Base-by-base conservation (phyloP, 1,284 basidiomycete species). In the Leucoagaricus sp. region DNA sequence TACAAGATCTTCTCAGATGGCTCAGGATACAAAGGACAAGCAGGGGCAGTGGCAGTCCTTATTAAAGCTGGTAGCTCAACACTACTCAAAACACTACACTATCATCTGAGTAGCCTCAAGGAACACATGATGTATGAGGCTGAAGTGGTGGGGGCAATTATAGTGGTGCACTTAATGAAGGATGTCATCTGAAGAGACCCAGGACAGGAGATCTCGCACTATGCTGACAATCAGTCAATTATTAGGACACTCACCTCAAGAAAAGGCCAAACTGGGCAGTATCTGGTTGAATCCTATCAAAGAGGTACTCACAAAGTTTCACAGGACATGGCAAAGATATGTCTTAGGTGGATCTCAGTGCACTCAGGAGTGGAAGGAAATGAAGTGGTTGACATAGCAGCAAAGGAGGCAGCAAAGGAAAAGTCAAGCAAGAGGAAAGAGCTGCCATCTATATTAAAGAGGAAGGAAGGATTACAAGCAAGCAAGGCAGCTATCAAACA, bases 1-100 rank as follows among this genome's bases (percentile, higher is more conserved):
- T 57, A 60, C n/a, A 63, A 48, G 17, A 57, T 71, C 1, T 70
- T 64, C 56, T 60, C 64, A 5, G 69, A 72, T 51, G 68, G 70
- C 6, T 70, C 67, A 23, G 62, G 64, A 2, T 33, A 44, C 8
- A 8, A 34, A 13, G 42, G 50, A 48, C 36, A 31, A 3, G n/a
- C 17, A 19, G 68, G 69, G 25, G 69, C 67, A 36, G 66, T 67
- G 36, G 68, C 64, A 28, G 61, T 66, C 3, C 29, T 66, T 5
- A 59, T 49, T 34, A 50, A 51, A 15, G 31, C 33, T 12, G 55
- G 40, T 5, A 17, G 42, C 17, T 15, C 29, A 1, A 38, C 44
- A 15, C 45, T 44, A 12, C 4, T 5, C 12, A 44, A n/a, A 4
- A 52, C 28, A 26, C 53, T 57, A 7, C 54, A 46, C 29, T 58